Conservation (phyloP, 192 early-diverging fungal species). For the Thoreauomyces humboldtii region DNA sequence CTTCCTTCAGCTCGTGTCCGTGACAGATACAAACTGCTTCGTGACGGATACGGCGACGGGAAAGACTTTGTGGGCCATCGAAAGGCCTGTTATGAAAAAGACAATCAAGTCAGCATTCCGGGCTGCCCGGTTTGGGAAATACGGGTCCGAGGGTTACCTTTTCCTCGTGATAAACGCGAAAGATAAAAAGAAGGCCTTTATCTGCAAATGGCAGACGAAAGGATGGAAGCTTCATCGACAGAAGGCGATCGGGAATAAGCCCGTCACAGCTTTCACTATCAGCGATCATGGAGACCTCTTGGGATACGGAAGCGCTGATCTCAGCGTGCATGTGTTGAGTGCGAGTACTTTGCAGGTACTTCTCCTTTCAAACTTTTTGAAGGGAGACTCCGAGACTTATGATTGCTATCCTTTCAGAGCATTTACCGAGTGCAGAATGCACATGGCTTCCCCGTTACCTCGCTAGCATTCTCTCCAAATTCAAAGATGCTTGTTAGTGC, state of each 20-base stretch:
- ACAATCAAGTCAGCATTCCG: conserved; percentile 35
- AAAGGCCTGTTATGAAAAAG: conserved; percentile 32
- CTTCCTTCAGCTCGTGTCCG: conserved; percentile 55
- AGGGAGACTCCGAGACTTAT: not conserved
- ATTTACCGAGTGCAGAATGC: conserved; percentile 62
- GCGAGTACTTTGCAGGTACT: conserved; percentile 54
- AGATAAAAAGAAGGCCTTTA: conserved; percentile 47
- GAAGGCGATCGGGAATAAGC: conserved; percentile 50
- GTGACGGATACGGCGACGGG: conserved; percentile 38
- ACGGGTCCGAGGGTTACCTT: conserved; percentile 49
- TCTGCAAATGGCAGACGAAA: conserved; percentile 60
- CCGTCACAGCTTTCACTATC: conserved; percentile 65
- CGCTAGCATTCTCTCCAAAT: conserved; percentile 68
- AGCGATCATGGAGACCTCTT: conserved; percentile 70
- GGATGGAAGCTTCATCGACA: conserved; percentile 54
- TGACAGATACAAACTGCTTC: conserved; percentile 41
- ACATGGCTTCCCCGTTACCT: conserved; percentile 79
- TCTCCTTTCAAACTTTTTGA: not conserved
- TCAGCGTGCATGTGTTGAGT: conserved; percentile 65
- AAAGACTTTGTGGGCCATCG: conserved; percentile 40
- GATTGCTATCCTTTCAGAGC: conserved; percentile 22
- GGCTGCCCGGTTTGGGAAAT: conserved; percentile 53
- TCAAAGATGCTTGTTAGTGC: conserved; percentile 70
- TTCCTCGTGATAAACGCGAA: conserved; percentile 67
- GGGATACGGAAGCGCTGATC: conserved; percentile 71